Conservation (phyloP, 768 basidiomycete species). For the Pisolithus tinctorius region DNA sequence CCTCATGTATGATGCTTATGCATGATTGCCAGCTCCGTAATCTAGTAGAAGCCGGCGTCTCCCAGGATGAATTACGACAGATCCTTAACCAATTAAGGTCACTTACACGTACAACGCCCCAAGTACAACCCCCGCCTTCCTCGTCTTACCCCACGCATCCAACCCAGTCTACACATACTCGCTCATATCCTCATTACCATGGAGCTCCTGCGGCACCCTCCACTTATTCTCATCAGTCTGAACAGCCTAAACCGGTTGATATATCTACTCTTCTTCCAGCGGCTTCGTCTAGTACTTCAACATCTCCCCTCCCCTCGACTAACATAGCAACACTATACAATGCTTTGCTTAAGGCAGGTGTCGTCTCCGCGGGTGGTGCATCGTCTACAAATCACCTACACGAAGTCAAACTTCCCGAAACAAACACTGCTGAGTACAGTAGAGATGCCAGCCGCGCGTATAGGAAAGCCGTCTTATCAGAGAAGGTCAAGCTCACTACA, state of each 20-base stretch:
- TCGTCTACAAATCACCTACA: constrained; percentile 24
- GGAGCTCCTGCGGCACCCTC: constrained; percentile 27
- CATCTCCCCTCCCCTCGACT: constrained; percentile 18
- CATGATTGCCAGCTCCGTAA: constrained; percentile 47
- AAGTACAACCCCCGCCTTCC: constrained; percentile 22
- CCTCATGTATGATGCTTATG: constrained; percentile 5
- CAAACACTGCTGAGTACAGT: constrained; percentile 27
- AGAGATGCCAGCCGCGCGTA: constrained; percentile 51
- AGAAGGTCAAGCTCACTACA: constrained; percentile 56
- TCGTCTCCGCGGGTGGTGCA: constrained; percentile 52
- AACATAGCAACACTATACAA: constrained; percentile 57
- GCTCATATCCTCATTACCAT: constrained; percentile 25
- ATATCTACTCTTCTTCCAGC: constrained; percentile 24
- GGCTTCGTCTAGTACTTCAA: constrained; percentile 18
- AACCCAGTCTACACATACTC: constrained; percentile 23
- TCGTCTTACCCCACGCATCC: constrained; percentile 22
- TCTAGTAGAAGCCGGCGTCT: constrained; percentile 73
- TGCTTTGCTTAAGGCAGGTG: constrained; percentile 73
- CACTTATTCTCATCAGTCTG: constrained; percentile 19
- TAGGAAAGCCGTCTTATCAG: constrained; percentile 49
- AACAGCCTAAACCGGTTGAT: constrained; percentile 21
- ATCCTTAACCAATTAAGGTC: constrained; percentile 67
- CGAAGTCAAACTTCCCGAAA: constrained; percentile 26
- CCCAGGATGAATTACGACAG: constrained; percentile 70
- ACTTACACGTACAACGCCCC: constrained; percentile 42